Evolutionary conservation across 371 early-diverging fungal species (phyloP).

Genomic region (Paramicrosporidium saccamoebae): DNA sequence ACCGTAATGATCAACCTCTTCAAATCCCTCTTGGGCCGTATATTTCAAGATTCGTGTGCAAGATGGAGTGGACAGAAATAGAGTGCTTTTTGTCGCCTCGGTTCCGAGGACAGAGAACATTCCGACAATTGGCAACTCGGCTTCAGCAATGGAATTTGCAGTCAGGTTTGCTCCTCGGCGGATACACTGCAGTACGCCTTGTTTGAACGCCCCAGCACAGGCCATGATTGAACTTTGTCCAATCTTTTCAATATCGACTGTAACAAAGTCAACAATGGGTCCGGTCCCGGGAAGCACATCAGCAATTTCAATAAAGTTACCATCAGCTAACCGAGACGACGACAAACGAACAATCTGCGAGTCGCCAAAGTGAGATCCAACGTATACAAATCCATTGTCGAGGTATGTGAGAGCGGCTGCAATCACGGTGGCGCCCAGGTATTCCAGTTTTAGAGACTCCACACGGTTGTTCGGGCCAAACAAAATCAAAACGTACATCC

Average conservation of each 20-base stretch:
- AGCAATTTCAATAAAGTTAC: conserved; percentile 10
- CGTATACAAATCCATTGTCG: conserved; percentile 18
- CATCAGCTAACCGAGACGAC: conserved; percentile 5
- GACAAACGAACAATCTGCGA: conserved; percentile 22
- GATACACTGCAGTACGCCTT: conserved; percentile 39
- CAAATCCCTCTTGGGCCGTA: conserved; percentile 7
- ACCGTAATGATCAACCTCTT: conserved; percentile 9
- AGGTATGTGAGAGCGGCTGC: conserved; percentile 29
- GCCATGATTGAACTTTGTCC: conserved; percentile 44
- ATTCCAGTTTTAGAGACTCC: conserved; percentile 7
- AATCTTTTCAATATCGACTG: conserved; percentile 38
- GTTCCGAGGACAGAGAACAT: no score
- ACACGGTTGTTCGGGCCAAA: conserved; percentile 1
- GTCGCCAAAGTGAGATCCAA: conserved; percentile 54
- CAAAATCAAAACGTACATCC: conserved; percentile 7
- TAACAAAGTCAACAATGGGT: conserved; percentile 51
- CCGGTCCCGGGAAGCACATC: conserved; percentile 34
- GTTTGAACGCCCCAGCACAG: conserved; percentile 38
- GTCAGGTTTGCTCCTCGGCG: conserved; percentile 19
- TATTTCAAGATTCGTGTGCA: conserved; percentile 10
- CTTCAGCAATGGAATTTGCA: conserved; percentile 20
- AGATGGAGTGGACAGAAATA: neutral
- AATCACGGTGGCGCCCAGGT: conserved; percentile 12
- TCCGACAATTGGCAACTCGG: conserved; percentile 26
- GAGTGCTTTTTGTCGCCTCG: neutral